Evolutionary conservation across 2,329 filamentous ascomycete species (phyloP).

Genomic region (Ceratocystis cubensis): DNA sequence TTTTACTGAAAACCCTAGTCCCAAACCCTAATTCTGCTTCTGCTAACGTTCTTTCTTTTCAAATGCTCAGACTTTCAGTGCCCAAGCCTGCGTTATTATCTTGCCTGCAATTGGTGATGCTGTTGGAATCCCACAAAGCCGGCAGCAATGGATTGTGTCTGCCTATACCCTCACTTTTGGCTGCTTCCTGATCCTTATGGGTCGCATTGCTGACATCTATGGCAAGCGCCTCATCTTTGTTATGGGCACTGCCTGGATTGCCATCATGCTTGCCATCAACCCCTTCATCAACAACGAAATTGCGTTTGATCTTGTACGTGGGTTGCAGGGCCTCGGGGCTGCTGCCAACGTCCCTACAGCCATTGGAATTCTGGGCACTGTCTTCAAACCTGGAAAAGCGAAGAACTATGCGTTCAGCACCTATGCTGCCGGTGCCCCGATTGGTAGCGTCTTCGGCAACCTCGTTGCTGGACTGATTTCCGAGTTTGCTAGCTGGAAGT

Average conservation of each 20-base stretch:
- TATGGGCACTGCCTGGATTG: slow-evolving; percentile 50
- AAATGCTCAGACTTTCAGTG: slow-evolving; percentile 38
- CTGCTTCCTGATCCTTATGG: slow-evolving; percentile 56
- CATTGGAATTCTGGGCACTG: slow-evolving; percentile 55
- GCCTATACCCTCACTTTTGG: slow-evolving; percentile 54
- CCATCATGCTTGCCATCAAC: slow-evolving; percentile 44
- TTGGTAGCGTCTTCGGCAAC: slow-evolving; percentile 54
- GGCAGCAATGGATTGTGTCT: slow-evolving; percentile 55
- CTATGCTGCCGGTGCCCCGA: slow-evolving; percentile 51
- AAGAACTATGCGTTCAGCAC: slow-evolving; percentile 60
- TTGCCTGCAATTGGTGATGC: slow-evolving; percentile 48
- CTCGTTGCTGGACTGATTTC: slow-evolving; percentile 51
- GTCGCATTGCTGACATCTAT: slow-evolving; percentile 53
- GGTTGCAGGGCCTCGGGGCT: slow-evolving; percentile 53
- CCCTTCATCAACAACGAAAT: slow-evolving; percentile 56
- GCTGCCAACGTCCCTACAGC: slow-evolving; percentile 60
- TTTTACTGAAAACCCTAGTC: not conserved
- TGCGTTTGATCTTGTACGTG: slow-evolving; percentile 53
- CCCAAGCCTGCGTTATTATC: slow-evolving; percentile 49
- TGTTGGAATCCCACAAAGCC: slow-evolving; percentile 43
- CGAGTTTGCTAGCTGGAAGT: slow-evolving; percentile 51
- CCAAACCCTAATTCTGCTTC: not conserved
- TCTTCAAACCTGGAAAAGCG: slow-evolving; percentile 52
- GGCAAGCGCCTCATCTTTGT: slow-evolving; percentile 55
- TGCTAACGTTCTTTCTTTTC: not conserved